Evolutionary conservation across 345 rosid genomes (phyloP), one percentile per base, ranked within the genome.

Genomic region (Aquilaria sinensis): DNA sequence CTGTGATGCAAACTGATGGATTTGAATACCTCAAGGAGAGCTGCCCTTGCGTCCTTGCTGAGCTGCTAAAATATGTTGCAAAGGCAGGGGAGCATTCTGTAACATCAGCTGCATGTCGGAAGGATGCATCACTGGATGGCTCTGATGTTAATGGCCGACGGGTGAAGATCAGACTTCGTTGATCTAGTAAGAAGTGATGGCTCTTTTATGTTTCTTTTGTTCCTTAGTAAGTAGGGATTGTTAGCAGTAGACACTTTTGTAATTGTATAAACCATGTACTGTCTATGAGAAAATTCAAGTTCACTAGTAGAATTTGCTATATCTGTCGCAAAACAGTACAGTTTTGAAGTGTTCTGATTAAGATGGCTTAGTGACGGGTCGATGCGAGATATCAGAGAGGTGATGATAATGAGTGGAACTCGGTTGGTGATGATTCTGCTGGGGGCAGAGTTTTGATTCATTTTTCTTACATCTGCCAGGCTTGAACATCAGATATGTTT

Each of bases 1-100:
- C 81, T 61, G 91, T 83, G 75, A 81, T 81, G 86, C 83, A 85
- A 72, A 83, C 84, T 13, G 91, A 85, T 59, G 91, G 88, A 46
- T 85, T 80, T 73, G 82, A 83, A 52, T 74, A 74, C 70, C 69
- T 83, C 72, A 80, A 81, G 68, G 72, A 79, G 67, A 83, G 83
- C 62, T 81, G 88, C 56, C 84, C 84, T n/a, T 43, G 67, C 10
- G 75, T 83, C 61, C 77, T 83, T 52, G 75, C 77, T 6, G 92
- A 85, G 67, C 82, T 85, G 47, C 49, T 83, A 67, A 77, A 65
- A 56, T 72, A 76, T 62, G 76, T 78, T 43, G 88, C 88, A 14
- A 77, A 69, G 72, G 66, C 72, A 16, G 74, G 86, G 50, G 88
- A 83, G 70, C 86, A 71, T 57, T 74, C 80, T 62, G 70, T 69